phyloP scores from a whole-genome alignment of 2,329 filamentous ascomycete species.

The Magnaporthiopsis poae region DNA sequence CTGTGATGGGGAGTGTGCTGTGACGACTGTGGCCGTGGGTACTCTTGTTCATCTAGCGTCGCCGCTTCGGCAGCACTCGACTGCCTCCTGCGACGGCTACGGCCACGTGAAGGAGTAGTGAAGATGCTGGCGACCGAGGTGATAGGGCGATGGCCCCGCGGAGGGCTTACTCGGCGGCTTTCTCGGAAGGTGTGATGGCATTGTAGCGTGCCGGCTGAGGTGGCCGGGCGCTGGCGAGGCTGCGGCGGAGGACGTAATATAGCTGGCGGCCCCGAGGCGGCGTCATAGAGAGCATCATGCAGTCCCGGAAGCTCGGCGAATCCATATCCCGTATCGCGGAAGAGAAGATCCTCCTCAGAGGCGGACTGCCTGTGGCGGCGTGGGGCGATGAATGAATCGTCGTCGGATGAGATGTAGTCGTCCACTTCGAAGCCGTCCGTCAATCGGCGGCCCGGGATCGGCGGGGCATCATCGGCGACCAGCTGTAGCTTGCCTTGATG shows the following conservation, averaged over 20 bases:
- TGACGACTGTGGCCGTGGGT: background rate
- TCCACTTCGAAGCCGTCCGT: slow-evolving; percentile 25
- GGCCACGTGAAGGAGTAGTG: background rate
- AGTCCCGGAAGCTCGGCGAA: slow-evolving; percentile 25
- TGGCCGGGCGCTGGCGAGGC: background rate
- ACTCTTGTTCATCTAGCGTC: background rate
- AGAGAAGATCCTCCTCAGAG: slow-evolving; percentile 28
- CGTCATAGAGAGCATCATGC: slow-evolving; percentile 12
- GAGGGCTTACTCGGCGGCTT: background rate
- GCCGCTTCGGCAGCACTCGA: background rate
- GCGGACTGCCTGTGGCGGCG: slow-evolving; percentile 16
- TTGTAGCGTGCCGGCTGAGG: background rate
- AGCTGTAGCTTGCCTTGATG: slow-evolving; percentile 7
- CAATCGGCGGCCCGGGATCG: slow-evolving; percentile 11
- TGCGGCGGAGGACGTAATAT: background rate
- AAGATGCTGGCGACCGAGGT: background rate
- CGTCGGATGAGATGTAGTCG: slow-evolving; percentile 29
- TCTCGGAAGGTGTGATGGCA: too few relatives aligned
- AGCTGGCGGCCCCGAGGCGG: slow-evolving; percentile 3
- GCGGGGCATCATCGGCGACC: background rate
- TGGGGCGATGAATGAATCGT: slow-evolving; percentile 22
- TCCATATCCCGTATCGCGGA: slow-evolving; percentile 26
- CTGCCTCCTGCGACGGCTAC: background rate
- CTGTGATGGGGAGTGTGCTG: background rate
- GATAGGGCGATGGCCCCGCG: background rate